Percentiles rank a stretch among this genome's conserved stretches.
These are phyloP conservation scores for Trametes sp. DNA, from an alignment of 1,284 basidiomycete species.

Conservation along the genomic window DNA sequence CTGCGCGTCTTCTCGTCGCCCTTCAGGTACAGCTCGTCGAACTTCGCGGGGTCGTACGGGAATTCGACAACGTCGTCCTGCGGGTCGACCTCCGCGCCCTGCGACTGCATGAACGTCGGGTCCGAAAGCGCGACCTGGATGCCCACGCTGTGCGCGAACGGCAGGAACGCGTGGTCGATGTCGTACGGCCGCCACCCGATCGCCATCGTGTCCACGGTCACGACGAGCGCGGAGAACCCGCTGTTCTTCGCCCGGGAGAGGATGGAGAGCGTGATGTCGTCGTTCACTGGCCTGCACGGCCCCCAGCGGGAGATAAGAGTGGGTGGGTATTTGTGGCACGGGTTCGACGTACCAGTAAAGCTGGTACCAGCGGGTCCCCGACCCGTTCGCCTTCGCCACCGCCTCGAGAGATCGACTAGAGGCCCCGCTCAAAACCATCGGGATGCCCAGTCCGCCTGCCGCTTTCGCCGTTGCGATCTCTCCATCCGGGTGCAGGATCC, in stretches of 20 bases:
- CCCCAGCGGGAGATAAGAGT: too few relatives aligned
- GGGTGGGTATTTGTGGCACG: not conserved
- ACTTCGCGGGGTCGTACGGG: slow-evolving; percentile 60
- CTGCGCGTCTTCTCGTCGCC: slow-evolving; percentile 56
- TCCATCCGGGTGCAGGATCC: slow-evolving; percentile 64
- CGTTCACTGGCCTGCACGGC: slow-evolving; percentile 56
- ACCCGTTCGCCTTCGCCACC: slow-evolving; percentile 70
- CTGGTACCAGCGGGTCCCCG: slow-evolving; percentile 78
- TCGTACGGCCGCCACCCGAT: slow-evolving; percentile 78
- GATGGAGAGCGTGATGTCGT: slow-evolving; percentile 70
- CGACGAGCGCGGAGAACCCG: slow-evolving; percentile 72
- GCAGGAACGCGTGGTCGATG: slow-evolving; percentile 63
- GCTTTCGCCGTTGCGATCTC: slow-evolving; percentile 76
- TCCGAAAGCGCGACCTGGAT: slow-evolving; percentile 67
- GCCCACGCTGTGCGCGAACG: slow-evolving; percentile 68
- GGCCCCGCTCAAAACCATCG: slow-evolving; percentile 78
- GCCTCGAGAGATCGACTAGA: slow-evolving; percentile 76
- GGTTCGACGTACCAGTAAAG: slow-evolving; percentile 67
- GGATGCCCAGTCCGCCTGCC: slow-evolving; percentile 67
- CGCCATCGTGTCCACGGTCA: slow-evolving; percentile 72
- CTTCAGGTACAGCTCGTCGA: slow-evolving; percentile 46
- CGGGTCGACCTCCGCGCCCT: slow-evolving; percentile 50
- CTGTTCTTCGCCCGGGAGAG: slow-evolving; percentile 68
- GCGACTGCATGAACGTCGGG: slow-evolving; percentile 70
- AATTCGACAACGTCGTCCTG: slow-evolving; percentile 54